These are phyloP conservation scores for Trametes villosa DNA, from an alignment of 768 basidiomycete species.

Conservation along the genomic window DNA sequence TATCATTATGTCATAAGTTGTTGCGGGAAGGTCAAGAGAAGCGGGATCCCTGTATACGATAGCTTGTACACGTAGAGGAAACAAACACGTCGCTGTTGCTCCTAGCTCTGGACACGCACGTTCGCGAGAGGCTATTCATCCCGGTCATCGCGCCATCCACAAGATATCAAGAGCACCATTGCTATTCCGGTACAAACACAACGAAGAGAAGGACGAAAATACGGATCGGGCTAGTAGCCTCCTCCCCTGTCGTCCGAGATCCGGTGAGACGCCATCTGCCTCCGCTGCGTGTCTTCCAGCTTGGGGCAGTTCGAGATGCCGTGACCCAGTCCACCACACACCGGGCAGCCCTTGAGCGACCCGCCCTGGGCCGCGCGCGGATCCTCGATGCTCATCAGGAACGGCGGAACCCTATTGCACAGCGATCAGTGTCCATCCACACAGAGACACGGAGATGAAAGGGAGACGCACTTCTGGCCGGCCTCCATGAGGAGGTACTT, in stretches of 20 bases:
- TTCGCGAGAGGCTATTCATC: neutral
- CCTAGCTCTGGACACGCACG: neutral
- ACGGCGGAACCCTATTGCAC: slow-evolving; percentile 82
- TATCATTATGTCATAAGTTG: neutral
- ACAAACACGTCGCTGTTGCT: neutral
- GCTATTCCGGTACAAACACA: neutral
- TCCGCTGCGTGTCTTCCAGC: slow-evolving; percentile 87
- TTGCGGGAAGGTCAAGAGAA: slow-evolving; percentile 8
- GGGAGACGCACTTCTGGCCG: slow-evolving; percentile 84
- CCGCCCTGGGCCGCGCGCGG: slow-evolving; percentile 81
- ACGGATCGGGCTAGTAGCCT: slow-evolving; percentile 34
- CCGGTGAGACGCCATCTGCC: slow-evolving; percentile 89
- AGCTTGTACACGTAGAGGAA: slow-evolving; percentile 16
- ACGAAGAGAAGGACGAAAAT: neutral
- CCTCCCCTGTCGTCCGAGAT: slow-evolving; percentile 72
- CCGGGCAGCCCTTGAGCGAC: slow-evolving; percentile 85
- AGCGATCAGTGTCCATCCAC: slow-evolving; percentile 9
- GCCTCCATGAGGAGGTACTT: slow-evolving; percentile 98
- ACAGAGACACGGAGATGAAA: neutral
- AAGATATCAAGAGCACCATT: neutral
- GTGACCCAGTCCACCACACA: slow-evolving; percentile 97
- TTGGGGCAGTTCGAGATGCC: slow-evolving; percentile 95
- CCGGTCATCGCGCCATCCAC: neutral
- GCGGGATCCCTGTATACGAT: slow-evolving; percentile 11
- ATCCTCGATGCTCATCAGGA: slow-evolving; percentile 88